Base-by-base conservation (phyloP, 192 early-diverging fungal species). In the Gorgonomyces haynaldii region DNA sequence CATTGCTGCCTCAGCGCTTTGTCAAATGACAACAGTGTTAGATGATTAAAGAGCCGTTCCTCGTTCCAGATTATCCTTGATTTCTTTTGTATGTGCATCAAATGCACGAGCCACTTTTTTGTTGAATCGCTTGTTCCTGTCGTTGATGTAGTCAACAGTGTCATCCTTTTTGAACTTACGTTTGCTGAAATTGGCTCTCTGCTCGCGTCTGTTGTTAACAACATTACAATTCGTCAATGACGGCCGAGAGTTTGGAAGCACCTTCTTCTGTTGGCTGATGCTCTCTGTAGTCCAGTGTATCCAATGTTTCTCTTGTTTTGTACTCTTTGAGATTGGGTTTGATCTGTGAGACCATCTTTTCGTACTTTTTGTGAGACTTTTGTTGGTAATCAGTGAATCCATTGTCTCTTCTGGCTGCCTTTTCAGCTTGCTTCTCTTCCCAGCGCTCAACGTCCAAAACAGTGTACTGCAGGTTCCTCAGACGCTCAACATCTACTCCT, bases 81-180 rank as follows among this genome's bases (percentile, higher is more conserved):
- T 92, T 50, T 96, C 93, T 43, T 80, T 79, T 9, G 93, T 96
- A 58, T 94, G 78, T 58, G 89, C 89, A 58, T 96, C 95, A 46
- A 91, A 98, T 22, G 89, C 89, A 23, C 93, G 62, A 34, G 86
- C 60, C 67, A 98, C 88, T 76, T 96, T 96, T 54, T 88, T 85
- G 79, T 96, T 96, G 65, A 98, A 96, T 15, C 78, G 66, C 44
- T 84, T 86, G 59, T 98, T 98, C 57, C 85, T 72, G 29, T 98
- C 90, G 55, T 96, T 96, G 69, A 98, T 96, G 65, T 88, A 96
- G 12, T 91, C 86, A 48, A 73, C 69, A 32, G 73, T 86, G 36
- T 88, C 86, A 43, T 93, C 93, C 25, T 82, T 83, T 17, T 84
- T 76, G 60, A 84, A 64, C 25, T 60, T 65, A 21, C 80, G 39